These are phyloP conservation scores for cucumber (Cucumis sativus) DNA, from an alignment of 306 rosid species.

Conservation along the genomic window Cucumber_9930_V3 NC_026656.2:23934001-23934500, in stretches of 20 bases:
- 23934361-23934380: slow-evolving; percentile 60
- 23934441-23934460: slow-evolving; percentile 83
- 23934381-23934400: slow-evolving; percentile 54
- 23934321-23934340: slow-evolving; percentile 31
- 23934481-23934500: slow-evolving; percentile 63
- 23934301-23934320: slow-evolving; percentile 23
- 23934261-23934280: slow-evolving; percentile 68
- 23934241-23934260: slow-evolving; percentile 72
- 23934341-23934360: slow-evolving; percentile 42
- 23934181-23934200: slow-evolving; percentile 32
- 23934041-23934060: too few relatives aligned
- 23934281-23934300: slow-evolving; percentile 37
- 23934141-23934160: too few relatives aligned
- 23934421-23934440: slow-evolving; percentile 68
- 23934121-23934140: too few relatives aligned
- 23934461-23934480: slow-evolving; percentile 91
- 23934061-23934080: too few relatives aligned
- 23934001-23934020: too few relatives aligned
- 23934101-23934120: too few relatives aligned
- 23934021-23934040: too few relatives aligned
- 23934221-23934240: slow-evolving; percentile 85
- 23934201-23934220: slow-evolving; percentile 87
- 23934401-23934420: slow-evolving; percentile 58
- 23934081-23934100: too few relatives aligned
- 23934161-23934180: too few relatives aligned